These are phyloP conservation scores for Fusarium nurragi DNA, from an alignment of 2,329 filamentous ascomycete genomes.

Conservation along the genomic window DNA sequence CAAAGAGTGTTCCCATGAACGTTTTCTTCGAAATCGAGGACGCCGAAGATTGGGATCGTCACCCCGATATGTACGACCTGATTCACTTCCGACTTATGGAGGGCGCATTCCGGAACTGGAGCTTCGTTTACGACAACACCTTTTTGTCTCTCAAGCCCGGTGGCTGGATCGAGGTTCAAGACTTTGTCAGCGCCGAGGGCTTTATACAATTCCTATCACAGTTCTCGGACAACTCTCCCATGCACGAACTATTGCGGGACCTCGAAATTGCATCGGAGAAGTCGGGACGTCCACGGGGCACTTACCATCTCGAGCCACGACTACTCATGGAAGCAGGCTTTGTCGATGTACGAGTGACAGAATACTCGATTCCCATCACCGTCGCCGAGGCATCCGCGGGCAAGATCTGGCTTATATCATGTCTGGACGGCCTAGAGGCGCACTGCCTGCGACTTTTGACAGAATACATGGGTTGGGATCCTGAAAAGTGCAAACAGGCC, in stretches of 20 bases:
- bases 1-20: conserved; percentile 65
- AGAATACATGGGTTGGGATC: conserved; percentile 62
- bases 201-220: conserved; percentile 45
- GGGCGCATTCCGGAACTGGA: conserved; percentile 66
- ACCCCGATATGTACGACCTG: conserved; percentile 62
- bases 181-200: conserved; percentile 60
- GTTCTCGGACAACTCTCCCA: conserved; percentile 57
- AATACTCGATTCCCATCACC: conserved; percentile 60
- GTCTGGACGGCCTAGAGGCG: conserved; percentile 62
- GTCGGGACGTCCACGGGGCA: conserved; percentile 57
- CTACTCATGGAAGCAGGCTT: conserved; percentile 61
- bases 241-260: conserved; percentile 55
- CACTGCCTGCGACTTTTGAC: conserved; percentile 61
- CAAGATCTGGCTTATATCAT: conserved; percentile 63
- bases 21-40: conserved; percentile 69
- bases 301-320: conserved; percentile 57
- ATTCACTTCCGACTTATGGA: conserved; percentile 66
- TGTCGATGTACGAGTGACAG: conserved; percentile 58
- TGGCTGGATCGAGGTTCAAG: conserved; percentile 66
- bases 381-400: conserved; percentile 57
- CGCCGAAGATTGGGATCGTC: conserved; percentile 68
- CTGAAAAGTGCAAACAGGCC: conserved; percentile 57
- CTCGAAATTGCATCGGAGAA: conserved; percentile 55
- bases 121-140: conserved; percentile 62
- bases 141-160: conserved; percentile 64